Evolutionary conservation across 2,329 filamentous ascomycete species (phyloP), one percentile per base, ranked within the genome.

Genomic region (Penicillium vulpinum): DNA sequence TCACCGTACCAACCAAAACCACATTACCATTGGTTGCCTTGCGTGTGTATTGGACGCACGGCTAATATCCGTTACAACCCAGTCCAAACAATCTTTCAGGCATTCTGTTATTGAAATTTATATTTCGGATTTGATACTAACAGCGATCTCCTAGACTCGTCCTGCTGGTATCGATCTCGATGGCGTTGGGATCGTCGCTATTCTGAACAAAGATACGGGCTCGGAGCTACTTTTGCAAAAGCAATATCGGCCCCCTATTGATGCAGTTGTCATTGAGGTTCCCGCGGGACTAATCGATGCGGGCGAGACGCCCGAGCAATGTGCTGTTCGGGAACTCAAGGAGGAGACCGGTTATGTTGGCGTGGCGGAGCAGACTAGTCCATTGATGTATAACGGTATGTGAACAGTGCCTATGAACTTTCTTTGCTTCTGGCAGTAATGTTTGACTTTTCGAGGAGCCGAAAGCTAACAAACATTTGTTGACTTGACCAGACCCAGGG

Each of bases 341-440:
- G 85, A 87, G 70, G 85, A 87, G 70, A 87, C 84, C 1, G 85
- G 85, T 21, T 86, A 85, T 66, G 78, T 85, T 62, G 87, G 79
- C 4, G 71, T 74, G 15, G 75, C 74, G 10, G 70, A 75, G 57
- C 56, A 75, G 62, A 75, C 70, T 13, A 78, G 76, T 53, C 68
- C 73, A 47, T 59, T 79, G 11, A 78, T 79, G 75, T 79, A 72
- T 56, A 78, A 78, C 59, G 77, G 77, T 78, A 62, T 13, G 52
- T 51, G 22, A 11, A 16, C 22, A 15, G 8, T 35, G 7, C 1
- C 28, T 26, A 3, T 1, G 4, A n/a, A 13, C 15, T 18, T 43
- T 43, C 3, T 2, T 21, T n/a, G 15, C 11, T 18, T 43, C 7
- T 21, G n/a, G 8, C 9, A 10, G 18, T 6, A 11, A n/a, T 35